Evolutionary conservation across 2,329 filamentous ascomycete species (phyloP), one percentile per base, ranked within the genome.

Genomic region (Penicillium griseofulvum): DNA sequence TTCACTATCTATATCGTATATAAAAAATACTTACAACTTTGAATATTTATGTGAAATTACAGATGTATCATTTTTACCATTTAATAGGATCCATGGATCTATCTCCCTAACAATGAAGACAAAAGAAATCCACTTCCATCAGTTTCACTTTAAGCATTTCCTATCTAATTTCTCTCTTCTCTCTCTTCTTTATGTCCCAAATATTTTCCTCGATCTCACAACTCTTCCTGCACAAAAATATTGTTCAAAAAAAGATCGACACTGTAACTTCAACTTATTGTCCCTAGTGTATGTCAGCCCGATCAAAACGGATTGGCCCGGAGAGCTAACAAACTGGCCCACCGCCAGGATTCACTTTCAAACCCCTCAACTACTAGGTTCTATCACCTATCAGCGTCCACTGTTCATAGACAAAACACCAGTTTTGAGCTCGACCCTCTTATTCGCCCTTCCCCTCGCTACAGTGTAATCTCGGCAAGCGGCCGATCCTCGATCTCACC

Each of bases 321-420:
- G 46, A 51, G 48, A 56, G 56, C 61, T 62, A 60, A 58, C 55
- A 56, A 62, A 57, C 49, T 28, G 59, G 59, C 55, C 59, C 59
- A 57, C 48, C n/a, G 36, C 44, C 41, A 56, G 38, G 48, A 47
- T 45, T 55, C 37, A 31, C 37, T 45, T 52, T 55, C 22, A 29
- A 44, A 45, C 55, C 47, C 54, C 36, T 45, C 49, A 52, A 47
- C 28, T 17, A 44, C 28, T 37, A 44, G 28, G 10, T 33, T 12
- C n/a, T 19, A 39, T 53, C 51, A 28, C 59, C 59, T 57, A 64
- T 62, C 59, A 62, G 50, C 49, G 24, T 26, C 49, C 54, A 17
- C 39, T 43, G n/a, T 59, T 43, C 19, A 4, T 17, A 55, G 63
- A 65, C 61, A 65, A 67, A 68, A 68, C 68, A 59, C 65, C 59